Base-by-base conservation (phyloP, 2,329 filamentous ascomycete species). In the Xylariaceae sp. region DNA sequence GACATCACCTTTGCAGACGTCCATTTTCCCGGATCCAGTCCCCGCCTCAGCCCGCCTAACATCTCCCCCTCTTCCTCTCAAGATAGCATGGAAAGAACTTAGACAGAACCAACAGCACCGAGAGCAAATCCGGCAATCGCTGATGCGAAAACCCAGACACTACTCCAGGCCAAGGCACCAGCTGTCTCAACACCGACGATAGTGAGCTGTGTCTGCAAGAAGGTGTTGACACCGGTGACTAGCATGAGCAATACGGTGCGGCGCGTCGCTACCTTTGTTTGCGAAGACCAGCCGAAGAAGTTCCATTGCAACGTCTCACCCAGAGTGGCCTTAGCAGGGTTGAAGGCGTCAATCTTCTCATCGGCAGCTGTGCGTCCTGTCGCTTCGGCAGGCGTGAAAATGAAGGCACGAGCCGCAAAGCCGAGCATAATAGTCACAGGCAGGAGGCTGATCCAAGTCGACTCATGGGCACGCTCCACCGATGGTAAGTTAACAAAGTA, bases 401-500 rank as follows among this genome's bases (percentile, higher is more conserved):
- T 84, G 72, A 95, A 93, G 51, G 83, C 82, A 62, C 85, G 85
- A 3, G 88, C 86, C 0, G 90, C 88, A 62, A 85, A 78, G 2
- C 92, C 92, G 15, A 89, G 79, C 2, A 79, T 67, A 2, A 82
- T 63, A 5, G 79, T 78, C 49, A 81, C 80, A 1, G 87, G 85
- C 2, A 91, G 74, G 52, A 89, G 79, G 7, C 82, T 79, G 47
- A 82, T 73, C 44, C 85, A 83, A 1, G 82, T 82, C 9, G 87
- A 82, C 18, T 81, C 77, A 71, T 93, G 85, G 2, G 86, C 88
- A 10, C 82, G 79, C 62, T 84, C 81, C 53, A 97, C 78, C 35
- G 85, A 88, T 5, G 82, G 81, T 55, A 97, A 80, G 58, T 80
- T 81, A n/a, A 82, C 76, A 70, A 96, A 96, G 76, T 93, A 83